Percentiles rank a stretch among this genome's conserved stretches.
Conservation (phyloP, 108 stramenopile species). For the Pseudonitzschia pungens region DNA sequence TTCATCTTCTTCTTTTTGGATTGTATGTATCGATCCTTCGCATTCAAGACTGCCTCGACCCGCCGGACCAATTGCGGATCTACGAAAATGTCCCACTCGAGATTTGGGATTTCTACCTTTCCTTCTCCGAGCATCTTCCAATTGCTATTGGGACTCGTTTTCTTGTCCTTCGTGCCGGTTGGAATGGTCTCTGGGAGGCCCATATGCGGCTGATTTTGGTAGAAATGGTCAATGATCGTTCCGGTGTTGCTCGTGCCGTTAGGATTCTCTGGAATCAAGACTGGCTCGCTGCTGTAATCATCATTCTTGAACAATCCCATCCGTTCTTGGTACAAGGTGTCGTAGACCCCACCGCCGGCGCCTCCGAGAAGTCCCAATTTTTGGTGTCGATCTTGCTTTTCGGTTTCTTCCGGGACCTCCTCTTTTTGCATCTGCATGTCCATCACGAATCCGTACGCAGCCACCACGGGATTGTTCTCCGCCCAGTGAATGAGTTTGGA, state of each 20-base stretch:
- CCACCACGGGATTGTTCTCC: slow-evolving; percentile 90
- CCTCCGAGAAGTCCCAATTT: background rate
- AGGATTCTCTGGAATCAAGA: background rate
- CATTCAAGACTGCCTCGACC: slow-evolving; percentile 68
- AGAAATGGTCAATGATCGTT: background rate
- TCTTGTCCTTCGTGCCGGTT: background rate
- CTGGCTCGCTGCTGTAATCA: too few relatives aligned
- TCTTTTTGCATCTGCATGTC: slow-evolving; percentile 42
- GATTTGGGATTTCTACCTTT: background rate
- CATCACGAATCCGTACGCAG: slow-evolving; percentile 78
- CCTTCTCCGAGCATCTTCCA: background rate
- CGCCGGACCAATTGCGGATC: slow-evolving; percentile 69
- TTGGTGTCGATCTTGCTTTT: background rate
- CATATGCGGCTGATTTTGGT: background rate
- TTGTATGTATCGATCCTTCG: slow-evolving; percentile 52
- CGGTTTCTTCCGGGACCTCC: slow-evolving; percentile 25
- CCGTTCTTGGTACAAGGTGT: background rate
- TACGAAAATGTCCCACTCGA: slow-evolving; percentile 67
- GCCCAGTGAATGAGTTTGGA: slow-evolving; percentile 86
- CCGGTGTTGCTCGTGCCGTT: background rate
- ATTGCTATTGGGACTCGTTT: background rate
- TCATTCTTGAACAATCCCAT: too few relatives aligned
- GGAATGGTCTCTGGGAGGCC: background rate
- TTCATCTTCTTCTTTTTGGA: background rate
- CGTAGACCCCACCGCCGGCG: background rate